phyloP scores from a whole-genome alignment of 2,329 filamentous ascomycete genomes.

The Pestalotiopsis sp. region DNA sequence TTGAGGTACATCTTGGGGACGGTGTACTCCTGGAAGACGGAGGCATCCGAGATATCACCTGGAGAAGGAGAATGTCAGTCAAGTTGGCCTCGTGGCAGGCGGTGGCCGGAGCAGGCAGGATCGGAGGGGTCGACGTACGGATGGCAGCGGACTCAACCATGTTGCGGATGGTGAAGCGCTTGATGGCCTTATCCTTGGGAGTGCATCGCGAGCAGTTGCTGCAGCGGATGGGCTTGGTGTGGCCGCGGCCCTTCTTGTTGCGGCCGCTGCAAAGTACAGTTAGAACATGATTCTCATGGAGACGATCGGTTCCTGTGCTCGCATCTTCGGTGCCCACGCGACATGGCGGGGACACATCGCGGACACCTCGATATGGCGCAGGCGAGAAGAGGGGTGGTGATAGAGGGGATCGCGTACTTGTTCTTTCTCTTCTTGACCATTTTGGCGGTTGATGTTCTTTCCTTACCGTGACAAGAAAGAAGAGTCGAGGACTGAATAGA shows the following conservation, averaged over 20 bases:
- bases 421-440: slow-evolving; percentile 75
- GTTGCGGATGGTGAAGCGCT: slow-evolving; percentile 99
- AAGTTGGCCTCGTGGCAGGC: background rate
- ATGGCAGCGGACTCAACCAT: slow-evolving; percentile 99
- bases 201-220: slow-evolving; percentile 79
- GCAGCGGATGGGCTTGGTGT: slow-evolving; percentile 97
- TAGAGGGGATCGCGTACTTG: slow-evolving; percentile 50
- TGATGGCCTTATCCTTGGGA: slow-evolving; percentile 99
- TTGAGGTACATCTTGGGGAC: slow-evolving; percentile 99
- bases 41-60: slow-evolving; percentile 99
- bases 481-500: slow-evolving; percentile 5
- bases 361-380: background rate
- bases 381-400: background rate
- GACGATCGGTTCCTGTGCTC: background rate
- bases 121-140: slow-evolving; percentile 69
- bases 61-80: slow-evolving; percentile 14
- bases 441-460: slow-evolving; percentile 51
- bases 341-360: background rate
- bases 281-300: background rate
- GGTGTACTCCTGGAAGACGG: slow-evolving; percentile 98
- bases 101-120: slow-evolving; percentile 4
- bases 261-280: slow-evolving; percentile 67
- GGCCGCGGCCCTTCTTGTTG: slow-evolving; percentile 99
- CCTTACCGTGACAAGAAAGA: slow-evolving; percentile 4
- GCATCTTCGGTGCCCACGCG: slow-evolving; percentile 9